Base-by-base conservation (phyloP, 2,329 filamentous ascomycete genomes). In the Stromatinia cepivora region DNA sequence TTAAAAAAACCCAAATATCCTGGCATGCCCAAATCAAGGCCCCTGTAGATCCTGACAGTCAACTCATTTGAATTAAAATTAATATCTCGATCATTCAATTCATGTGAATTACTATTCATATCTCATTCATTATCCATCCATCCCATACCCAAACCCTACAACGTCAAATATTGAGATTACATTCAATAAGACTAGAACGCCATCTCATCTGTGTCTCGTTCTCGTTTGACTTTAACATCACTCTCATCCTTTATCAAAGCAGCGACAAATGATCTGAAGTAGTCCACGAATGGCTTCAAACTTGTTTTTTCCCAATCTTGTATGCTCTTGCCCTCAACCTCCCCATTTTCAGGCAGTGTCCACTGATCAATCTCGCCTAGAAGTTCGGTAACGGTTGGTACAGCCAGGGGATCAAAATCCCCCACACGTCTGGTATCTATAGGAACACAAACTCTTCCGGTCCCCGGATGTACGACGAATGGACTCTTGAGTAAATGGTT, bases 401-500 rank as follows among this genome's bases (percentile, higher is more conserved):
- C 94, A 2, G 80, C 82, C 0, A 97, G 83, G 0, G 95, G 95
- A 77, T 98, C 92, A 76, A 99, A 99, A 4, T 89, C 86, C 62
- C 95, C 92, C 0, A 94, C 85, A 7, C 82, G 84, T 48, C 83
- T 82, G 1, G 88, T 86, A 78, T 98, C 92, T 76, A 99, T 98
- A 2, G 95, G 95, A 65, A 99, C 95, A 82, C 95, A 99, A 9
- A 99, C 92, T 67, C 94, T 84, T 0, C 95, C 94, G 0, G 95
- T 99, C 25, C 93, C 93, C 0, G 95, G 95, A 79, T 99, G 95
- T 50, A 99, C 90, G 71, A 97, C 94, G 77, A 99, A 99, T 0
- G 95, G 95, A 72, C 90, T 94, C 80, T 99, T 99, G 75, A 99
- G 89, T 85, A 99, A 88, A 85, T 99, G 95, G 82, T 97, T 98